Evolutionary conservation across 2,329 filamentous ascomycete species (phyloP).

Genomic region (Neonectria sp.): DNA sequence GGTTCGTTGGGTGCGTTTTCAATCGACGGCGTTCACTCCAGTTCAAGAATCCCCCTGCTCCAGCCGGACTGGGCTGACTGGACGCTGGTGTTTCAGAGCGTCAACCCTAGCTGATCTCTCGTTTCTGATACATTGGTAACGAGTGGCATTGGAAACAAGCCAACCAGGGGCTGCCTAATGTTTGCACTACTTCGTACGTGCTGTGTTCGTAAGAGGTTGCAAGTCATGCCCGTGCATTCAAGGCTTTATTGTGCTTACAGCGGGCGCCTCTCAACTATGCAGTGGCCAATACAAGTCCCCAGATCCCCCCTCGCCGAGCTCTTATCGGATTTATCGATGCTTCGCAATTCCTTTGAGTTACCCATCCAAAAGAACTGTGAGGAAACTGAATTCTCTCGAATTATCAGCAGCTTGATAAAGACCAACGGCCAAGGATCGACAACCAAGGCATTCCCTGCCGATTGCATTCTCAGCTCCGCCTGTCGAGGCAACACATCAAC

Average conservation of each 20-base stretch:
- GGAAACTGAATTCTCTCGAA: neutral
- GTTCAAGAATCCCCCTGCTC: neutral
- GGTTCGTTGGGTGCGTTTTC: neutral
- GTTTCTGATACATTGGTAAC: conserved; percentile 29
- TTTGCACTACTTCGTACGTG: neutral
- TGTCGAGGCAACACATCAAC: neutral
- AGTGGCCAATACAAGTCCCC: neutral
- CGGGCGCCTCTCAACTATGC: neutral
- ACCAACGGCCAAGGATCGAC: neutral
- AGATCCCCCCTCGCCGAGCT: conserved; percentile 1
- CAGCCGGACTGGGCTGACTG: neutral
- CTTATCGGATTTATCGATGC: neutral
- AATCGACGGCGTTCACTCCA: neutral
- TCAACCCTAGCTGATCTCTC: conserved; percentile 3
- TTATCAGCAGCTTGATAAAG: neutral
- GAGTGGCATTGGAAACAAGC: conserved; percentile 1
- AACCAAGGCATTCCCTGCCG: neutral
- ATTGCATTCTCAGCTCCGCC: neutral
- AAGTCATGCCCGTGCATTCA: neutral
- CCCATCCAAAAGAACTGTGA: neutral
- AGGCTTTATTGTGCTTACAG: neutral
- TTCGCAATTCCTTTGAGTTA: neutral
- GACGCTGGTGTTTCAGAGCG: conserved; percentile 22
- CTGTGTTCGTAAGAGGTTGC: neutral
- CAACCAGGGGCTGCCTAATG: neutral